phyloP scores from a whole-genome alignment of 176 grass and related monocot genomes.

The Carex myosuroides region DNA sequence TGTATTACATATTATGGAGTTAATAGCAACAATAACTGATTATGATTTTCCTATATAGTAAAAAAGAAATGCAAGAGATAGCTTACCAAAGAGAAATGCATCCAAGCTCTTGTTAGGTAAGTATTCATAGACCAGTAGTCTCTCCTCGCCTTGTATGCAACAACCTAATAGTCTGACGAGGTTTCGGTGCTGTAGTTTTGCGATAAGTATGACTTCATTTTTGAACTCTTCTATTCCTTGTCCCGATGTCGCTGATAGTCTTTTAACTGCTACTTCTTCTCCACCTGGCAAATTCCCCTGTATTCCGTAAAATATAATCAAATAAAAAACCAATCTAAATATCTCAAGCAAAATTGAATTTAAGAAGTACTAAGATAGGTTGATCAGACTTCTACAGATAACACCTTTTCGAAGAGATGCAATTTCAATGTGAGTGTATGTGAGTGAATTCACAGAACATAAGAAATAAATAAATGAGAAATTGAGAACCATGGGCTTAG shows the following conservation, averaged over 20 bases:
- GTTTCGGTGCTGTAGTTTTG: slow-evolving; percentile 36
- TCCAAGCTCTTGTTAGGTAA: slow-evolving; percentile 40
- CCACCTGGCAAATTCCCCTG: slow-evolving; percentile 26
- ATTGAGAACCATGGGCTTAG: background rate
- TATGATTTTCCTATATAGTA: background rate
- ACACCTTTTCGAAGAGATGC: background rate
- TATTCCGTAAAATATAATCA: background rate
- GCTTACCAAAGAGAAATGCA: slow-evolving; percentile 34
- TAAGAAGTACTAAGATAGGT: background rate
- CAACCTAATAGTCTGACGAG: slow-evolving; percentile 37
- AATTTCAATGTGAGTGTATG: background rate
- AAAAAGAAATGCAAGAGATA: background rate
- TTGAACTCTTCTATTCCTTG: slow-evolving; percentile 40
- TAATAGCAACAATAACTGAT: background rate
- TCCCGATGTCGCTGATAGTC: slow-evolving; percentile 30
- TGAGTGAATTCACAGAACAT: background rate
- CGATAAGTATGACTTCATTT: slow-evolving; percentile 40
- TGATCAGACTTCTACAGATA: background rate
- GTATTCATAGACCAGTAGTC: slow-evolving; percentile 33
- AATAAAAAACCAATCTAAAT: background rate
- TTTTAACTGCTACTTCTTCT: slow-evolving; percentile 37
- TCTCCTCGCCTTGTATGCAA: slow-evolving; percentile 31
- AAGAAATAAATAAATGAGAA: background rate
- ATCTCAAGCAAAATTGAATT: background rate
- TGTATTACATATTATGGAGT: background rate